Evolutionary conservation across 2,329 filamentous ascomycete genomes (phyloP).

Genomic region (Neofusicoccum kwambonambiense): DNA sequence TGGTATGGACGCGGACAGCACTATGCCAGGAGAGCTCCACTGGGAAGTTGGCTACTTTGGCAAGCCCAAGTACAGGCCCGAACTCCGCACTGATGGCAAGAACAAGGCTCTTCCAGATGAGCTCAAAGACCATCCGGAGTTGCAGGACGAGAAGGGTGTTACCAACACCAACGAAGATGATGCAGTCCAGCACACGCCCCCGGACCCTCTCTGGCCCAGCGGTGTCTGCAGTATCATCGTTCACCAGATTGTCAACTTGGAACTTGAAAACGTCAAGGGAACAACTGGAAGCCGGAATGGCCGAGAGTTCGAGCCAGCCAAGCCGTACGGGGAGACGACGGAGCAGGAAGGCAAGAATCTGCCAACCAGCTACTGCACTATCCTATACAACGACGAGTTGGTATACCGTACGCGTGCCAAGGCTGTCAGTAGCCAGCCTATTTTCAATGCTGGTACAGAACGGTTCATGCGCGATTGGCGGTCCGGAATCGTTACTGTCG

Average conservation of each 20-base stretch:
- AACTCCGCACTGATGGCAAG: slow-evolving; percentile 82
- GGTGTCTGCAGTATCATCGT: slow-evolving; percentile 83
- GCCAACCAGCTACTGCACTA: slow-evolving; percentile 91
- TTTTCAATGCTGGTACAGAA: slow-evolving; percentile 96
- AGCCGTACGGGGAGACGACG: slow-evolving; percentile 77
- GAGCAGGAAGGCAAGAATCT: slow-evolving; percentile 78
- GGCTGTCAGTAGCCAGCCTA: slow-evolving; percentile 89
- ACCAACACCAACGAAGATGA: slow-evolving; percentile 74
- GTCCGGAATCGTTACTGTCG: slow-evolving; percentile 79
- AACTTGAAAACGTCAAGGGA: slow-evolving; percentile 87
- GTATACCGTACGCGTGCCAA: slow-evolving; percentile 94
- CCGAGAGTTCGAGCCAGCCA: slow-evolving; percentile 84
- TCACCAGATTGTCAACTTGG: slow-evolving; percentile 92
- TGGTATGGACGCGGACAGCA: slow-evolving; percentile 78
- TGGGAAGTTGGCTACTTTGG: slow-evolving; percentile 97
- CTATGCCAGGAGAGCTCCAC: slow-evolving; percentile 89
- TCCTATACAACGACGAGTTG: slow-evolving; percentile 83
- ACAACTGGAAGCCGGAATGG: slow-evolving; percentile 78
- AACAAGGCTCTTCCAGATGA: slow-evolving; percentile 72
- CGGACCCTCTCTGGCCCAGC: slow-evolving; percentile 93
- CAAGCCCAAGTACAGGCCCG: slow-evolving; percentile 83
- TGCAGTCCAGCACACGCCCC: slow-evolving; percentile 83
- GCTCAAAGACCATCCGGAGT: slow-evolving; percentile 69
- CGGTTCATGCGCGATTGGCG: slow-evolving; percentile 92
- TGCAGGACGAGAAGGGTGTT: slow-evolving; percentile 85